phyloP scores from a whole-genome alignment of 2,329 filamentous ascomycete genomes.

The Magnaporthiopsis rhizophila region DNA sequence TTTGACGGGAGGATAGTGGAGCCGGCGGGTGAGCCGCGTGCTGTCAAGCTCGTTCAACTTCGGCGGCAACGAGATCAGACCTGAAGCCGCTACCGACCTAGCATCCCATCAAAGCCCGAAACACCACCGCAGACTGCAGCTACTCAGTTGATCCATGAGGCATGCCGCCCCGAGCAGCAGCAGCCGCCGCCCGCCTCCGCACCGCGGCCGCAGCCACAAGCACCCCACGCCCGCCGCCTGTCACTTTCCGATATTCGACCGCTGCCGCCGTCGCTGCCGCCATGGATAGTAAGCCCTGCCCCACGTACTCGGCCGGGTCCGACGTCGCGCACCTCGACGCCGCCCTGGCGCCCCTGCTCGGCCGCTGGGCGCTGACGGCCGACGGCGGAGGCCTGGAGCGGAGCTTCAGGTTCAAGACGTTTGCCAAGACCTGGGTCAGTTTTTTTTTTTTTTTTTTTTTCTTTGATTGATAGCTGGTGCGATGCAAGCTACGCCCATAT shows the following conservation, averaged over 20 bases:
- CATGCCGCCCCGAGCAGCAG: neutral
- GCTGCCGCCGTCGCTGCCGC: no score
- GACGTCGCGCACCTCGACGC: constrained; percentile 29
- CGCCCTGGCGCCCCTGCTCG: constrained; percentile 28
- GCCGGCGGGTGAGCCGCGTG: neutral
- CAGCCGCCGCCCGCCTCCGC: neutral
- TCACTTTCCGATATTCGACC: neutral
- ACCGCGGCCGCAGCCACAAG: no score
- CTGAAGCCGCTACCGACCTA: no score
- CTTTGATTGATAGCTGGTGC: neutral
- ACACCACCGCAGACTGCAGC: no score
- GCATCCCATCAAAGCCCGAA: neutral
- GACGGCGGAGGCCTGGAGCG: constrained; percentile 50
- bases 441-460: neutral
- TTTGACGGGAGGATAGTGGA: neutral
- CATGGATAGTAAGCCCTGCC: neutral
- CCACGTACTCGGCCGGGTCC: constrained; percentile 35
- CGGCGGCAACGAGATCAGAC: neutral
- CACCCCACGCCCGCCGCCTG: neutral
- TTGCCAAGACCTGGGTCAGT: constrained; percentile 57
- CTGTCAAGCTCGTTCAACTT: neutral
- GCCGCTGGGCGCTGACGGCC: constrained; percentile 42
- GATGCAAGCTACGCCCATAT: neutral
- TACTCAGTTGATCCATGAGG: neutral
- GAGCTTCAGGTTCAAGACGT: constrained; percentile 56